Evolutionary conservation across 139 green algal species (phyloP), one percentile per base, ranked within the genome.

Genomic region (Asterochloris erici): DNA sequence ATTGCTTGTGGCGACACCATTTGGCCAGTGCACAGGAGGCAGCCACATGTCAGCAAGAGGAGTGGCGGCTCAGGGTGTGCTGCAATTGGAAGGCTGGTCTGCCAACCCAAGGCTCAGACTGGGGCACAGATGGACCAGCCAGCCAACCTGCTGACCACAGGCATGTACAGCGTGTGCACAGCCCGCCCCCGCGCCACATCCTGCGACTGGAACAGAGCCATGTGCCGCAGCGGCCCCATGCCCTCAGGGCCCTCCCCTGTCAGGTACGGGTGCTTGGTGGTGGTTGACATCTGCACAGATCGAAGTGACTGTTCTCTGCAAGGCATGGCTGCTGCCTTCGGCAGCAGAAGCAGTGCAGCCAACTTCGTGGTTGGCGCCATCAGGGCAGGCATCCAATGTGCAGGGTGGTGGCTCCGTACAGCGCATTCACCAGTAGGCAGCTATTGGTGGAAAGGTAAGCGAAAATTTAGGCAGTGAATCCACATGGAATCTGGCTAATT

Each of bases 241-340:
- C 85, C 86, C 21, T 90, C 84, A 24, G 84, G 81, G 12, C 84
- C 80, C n/a, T 78, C 64, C n/a, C 81, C 82, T 54, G 86, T 85
- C 73, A 97, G 86, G 89, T 95, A 98, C 66, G 73, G 60, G 75
- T 85, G 91, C 80, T 96, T 89, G 16, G 81, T 81, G 26, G 87
- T 92, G 63, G 87, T 94, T 64, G 81, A 83, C 66, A 78, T 80
- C 83, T 86, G 77, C 82, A 81, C 26, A 14, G 23, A 79, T 23
- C 17, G 10, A 63, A 10, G 38, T 54, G 38, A 54, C 4, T 54
- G 38, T 54, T 54, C 38, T 54, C 38, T 54, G 38, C 6, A 6
- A 54, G 38, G 6, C 38, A 54, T 54, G 38, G 38, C 38, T 54
- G 38, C 38, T 54, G 38, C 38, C 38, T 54, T 6, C 2, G 38